Percentiles rank a stretch among this genome's conserved stretches.
phyloP scores from a whole-genome alignment of 371 early-diverging fungal species.

The Mortierella sp. region DNA sequence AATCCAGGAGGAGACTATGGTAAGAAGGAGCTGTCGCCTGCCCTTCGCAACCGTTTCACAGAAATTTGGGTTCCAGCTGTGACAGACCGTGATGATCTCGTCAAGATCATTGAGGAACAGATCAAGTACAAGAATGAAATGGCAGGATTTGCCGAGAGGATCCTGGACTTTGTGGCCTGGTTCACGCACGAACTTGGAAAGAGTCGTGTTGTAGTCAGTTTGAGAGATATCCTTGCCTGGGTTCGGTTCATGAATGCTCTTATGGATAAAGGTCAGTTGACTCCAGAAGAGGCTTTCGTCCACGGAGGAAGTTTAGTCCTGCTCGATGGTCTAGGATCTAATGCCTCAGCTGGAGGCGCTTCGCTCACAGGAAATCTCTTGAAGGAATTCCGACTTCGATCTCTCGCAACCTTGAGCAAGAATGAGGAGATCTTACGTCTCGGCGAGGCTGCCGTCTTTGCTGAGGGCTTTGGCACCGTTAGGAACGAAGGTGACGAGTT shows the following conservation, averaged over 20 bases:
- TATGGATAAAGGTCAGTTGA: slow-evolving; percentile 57
- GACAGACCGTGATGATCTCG: slow-evolving; percentile 82
- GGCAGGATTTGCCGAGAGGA: slow-evolving; percentile 54
- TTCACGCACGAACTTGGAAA: slow-evolving; percentile 58
- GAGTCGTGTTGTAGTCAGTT: slow-evolving; percentile 68
- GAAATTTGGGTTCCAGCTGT: slow-evolving; percentile 98
- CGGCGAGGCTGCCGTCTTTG: slow-evolving; percentile 61
- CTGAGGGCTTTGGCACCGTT: slow-evolving; percentile 60
- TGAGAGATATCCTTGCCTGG: slow-evolving; percentile 97
- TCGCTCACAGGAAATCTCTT: slow-evolving; percentile 66
- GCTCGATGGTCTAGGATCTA: slow-evolving; percentile 94
- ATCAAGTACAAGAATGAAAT: slow-evolving; percentile 58
- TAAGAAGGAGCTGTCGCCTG: slow-evolving; percentile 99
- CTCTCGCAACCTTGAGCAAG: slow-evolving; percentile 58
- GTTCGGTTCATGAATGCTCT: slow-evolving; percentile 79
- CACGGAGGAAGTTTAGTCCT: slow-evolving; percentile 96
- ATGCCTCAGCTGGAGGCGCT: slow-evolving; percentile 82
- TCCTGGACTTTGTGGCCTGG: slow-evolving; percentile 73
- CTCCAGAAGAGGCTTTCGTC: slow-evolving; percentile 73
- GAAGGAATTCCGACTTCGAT: slow-evolving; percentile 66
- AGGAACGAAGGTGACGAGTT: slow-evolving; percentile 61
- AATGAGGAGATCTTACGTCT: slow-evolving; percentile 40
- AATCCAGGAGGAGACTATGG: slow-evolving; percentile 99
- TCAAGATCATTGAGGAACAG: slow-evolving; percentile 79
- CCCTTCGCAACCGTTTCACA: slow-evolving; percentile 99